These are phyloP conservation scores for Erodium texanum DNA, from an alignment of 441 rosid species.

Conservation along the genomic window DNA sequence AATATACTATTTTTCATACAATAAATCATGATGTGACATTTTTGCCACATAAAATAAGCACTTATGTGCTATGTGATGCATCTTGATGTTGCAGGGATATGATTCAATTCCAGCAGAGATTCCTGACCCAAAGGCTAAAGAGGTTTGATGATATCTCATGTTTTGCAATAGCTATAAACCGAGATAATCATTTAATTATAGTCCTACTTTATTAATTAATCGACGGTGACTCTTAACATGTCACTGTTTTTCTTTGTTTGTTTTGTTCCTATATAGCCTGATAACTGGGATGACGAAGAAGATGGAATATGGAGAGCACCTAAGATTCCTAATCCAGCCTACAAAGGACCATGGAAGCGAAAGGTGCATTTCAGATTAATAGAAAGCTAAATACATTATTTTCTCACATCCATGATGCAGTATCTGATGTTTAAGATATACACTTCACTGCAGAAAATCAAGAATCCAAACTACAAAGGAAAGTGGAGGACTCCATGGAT, in stretches of 20 bases:
- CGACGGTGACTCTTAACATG: background rate
- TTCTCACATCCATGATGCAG: background rate
- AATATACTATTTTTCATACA: no score
- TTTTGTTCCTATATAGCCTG: slow-evolving; percentile 41
- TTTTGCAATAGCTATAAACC: no score
- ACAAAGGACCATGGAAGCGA: slow-evolving; percentile 84
- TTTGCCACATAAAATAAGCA: slow-evolving; percentile 13
- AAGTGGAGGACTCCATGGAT: slow-evolving; percentile 87
- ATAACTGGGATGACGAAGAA: slow-evolving; percentile 81
- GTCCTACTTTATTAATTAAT: background rate
- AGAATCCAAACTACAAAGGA: slow-evolving; percentile 85
- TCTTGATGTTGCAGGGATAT: slow-evolving; percentile 47
- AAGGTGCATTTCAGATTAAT: slow-evolving; percentile 39
- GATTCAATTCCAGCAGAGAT: slow-evolving; percentile 64
- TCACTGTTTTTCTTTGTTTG: background rate
- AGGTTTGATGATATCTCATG: slow-evolving; percentile 35
- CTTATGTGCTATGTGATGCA: slow-evolving; percentile 11
- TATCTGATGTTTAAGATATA: slow-evolving; percentile 10
- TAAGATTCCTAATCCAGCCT: slow-evolving; percentile 72
- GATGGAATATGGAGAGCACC: slow-evolving; percentile 74
- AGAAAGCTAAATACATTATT: slow-evolving; percentile 1
- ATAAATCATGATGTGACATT: no score
- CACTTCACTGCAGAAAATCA: slow-evolving; percentile 49
- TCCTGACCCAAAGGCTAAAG: slow-evolving; percentile 64
- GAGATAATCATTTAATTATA: background rate